phyloP scores from a whole-genome alignment of 176 grass and related monocot genomes.

The Oryza glumipatula region DNA sequence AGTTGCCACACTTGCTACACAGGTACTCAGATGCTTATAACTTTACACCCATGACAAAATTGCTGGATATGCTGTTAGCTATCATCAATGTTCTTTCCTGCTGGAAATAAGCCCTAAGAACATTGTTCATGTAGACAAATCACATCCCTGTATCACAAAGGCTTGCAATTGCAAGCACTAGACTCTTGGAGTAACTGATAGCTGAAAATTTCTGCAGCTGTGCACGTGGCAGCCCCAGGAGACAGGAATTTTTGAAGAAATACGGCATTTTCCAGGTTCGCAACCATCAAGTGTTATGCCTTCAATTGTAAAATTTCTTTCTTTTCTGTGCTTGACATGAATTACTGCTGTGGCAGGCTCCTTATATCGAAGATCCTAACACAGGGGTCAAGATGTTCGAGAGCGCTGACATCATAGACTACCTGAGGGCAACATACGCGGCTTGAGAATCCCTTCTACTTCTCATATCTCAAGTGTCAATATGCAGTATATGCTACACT shows the following conservation, averaged over 20 bases:
- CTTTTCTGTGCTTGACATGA: conserved; percentile 11
- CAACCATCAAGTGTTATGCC: background rate
- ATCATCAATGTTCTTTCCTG: background rate
- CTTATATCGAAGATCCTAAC: conserved; percentile 93
- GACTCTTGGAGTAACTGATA: conserved; percentile 8
- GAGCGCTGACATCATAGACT: conserved; percentile 77
- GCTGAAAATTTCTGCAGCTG: conserved; percentile 49
- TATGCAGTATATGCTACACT: background rate
- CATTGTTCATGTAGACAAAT: too few relatives aligned
- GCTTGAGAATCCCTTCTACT: conserved; percentile 20
- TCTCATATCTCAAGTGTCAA: background rate
- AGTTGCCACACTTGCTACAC: conserved; percentile 86
- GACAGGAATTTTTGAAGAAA: conserved; percentile 82
- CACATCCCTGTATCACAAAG: background rate
- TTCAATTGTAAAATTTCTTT: background rate
- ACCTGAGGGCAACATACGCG: conserved; percentile 68
- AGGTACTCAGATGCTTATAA: conserved; percentile 60
- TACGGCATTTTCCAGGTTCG: conserved; percentile 76
- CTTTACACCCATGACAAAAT: background rate
- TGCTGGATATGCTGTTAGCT: background rate
- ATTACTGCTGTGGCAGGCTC: conserved; percentile 48
- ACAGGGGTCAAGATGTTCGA: conserved; percentile 95
- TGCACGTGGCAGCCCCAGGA: conserved; percentile 71
- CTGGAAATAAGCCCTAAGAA: too few relatives aligned
- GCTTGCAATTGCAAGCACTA: background rate